Conservation (phyloP, 768 basidiomycete species). For the Termitomyces sp. region DNA sequence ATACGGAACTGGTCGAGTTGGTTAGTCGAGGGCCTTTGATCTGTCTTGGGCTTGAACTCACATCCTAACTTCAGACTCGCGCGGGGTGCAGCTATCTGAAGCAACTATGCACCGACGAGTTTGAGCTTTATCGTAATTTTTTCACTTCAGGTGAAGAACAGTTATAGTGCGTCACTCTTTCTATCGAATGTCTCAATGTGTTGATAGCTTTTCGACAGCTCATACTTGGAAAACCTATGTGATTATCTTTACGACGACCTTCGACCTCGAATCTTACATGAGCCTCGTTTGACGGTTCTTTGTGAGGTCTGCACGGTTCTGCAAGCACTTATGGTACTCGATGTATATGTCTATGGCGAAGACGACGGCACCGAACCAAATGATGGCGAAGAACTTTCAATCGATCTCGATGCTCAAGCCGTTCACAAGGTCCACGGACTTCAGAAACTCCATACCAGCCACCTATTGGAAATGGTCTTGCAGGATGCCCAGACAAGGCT, state of each 20-base stretch:
- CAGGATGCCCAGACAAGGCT: conserved; percentile 96
- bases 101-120: conserved; percentile 88
- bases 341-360: conserved; percentile 39
- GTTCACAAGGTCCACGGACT: conserved; percentile 33
- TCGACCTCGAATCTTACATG: conserved; percentile 92
- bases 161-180: conserved; percentile 37
- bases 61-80: conserved; percentile 56
- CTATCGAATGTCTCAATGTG: neutral
- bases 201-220: conserved; percentile 39
- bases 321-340: conserved; percentile 94
- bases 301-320: conserved; percentile 97
- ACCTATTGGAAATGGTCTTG: conserved; percentile 82
- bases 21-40: conserved; percentile 36
- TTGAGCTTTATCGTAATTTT: conserved; percentile 78
- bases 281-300: conserved; percentile 80
- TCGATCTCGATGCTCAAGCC: conserved; percentile 33
- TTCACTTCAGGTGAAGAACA: conserved; percentile 81
- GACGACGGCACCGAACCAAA: conserved; percentile 11
- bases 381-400: conserved; percentile 32
- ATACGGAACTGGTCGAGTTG: conserved; percentile 85
- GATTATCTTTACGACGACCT: conserved; percentile 95
- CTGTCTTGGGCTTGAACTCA: neutral
- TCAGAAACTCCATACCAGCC: conserved; percentile 70
- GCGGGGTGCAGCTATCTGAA: conserved; percentile 92
- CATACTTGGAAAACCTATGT: conserved; percentile 87